Conservation (phyloP, 192 early-diverging fungal genomes). For the Mortierella hygrophila region DNA sequence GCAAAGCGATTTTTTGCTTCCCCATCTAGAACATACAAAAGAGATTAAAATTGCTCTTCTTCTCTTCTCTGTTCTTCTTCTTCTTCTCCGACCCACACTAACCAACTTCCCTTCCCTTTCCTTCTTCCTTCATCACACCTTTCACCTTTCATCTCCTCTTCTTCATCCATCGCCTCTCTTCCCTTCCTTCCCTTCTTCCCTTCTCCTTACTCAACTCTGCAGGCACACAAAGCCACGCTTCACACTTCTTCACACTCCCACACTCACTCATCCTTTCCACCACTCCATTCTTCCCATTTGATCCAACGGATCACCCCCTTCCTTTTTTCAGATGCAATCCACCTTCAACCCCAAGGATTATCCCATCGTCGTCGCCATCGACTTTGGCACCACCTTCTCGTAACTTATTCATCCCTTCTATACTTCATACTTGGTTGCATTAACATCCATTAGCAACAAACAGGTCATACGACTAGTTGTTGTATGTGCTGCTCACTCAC, state of each 20-base stretch:
- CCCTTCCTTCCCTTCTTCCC: neutral
- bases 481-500: neutral
- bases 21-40: too few relatives aligned
- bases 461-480: too few relatives aligned
- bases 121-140: neutral
- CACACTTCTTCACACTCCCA: neutral
- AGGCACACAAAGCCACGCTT: neutral
- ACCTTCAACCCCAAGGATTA: conserved; percentile 43
- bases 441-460: neutral
- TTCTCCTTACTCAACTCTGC: neutral
- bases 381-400: conserved; percentile 52
- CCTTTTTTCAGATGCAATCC: conserved; percentile 4
- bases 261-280: neutral
- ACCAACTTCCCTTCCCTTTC: neutral
- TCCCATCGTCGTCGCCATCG: conserved; percentile 49
- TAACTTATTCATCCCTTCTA: neutral
- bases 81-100: conserved; percentile 14
- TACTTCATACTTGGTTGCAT: neutral
- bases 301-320: neutral
- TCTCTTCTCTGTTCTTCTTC: neutral
- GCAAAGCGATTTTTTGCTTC: too few relatives aligned
- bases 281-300: neutral
- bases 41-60: neutral
- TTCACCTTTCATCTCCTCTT: neutral
- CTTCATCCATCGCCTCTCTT: neutral